Conservation (phyloP, 805 yeast species). For the Schizosaccharomyces osmophilus region DNA sequence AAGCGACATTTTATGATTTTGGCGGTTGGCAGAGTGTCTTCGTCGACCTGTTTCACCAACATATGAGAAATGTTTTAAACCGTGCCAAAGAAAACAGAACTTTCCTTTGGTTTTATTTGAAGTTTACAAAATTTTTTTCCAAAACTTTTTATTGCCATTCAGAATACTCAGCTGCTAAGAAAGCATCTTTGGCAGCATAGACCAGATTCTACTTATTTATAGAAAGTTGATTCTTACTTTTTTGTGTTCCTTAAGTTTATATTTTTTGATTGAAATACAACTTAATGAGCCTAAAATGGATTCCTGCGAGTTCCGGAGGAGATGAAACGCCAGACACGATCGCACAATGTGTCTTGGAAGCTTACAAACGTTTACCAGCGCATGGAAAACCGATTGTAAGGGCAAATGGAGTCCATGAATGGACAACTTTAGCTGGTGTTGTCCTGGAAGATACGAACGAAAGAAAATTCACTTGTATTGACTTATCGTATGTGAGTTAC, state of each 20-base stretch:
- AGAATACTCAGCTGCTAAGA: too few relatives aligned
- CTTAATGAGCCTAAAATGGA: too few relatives aligned
- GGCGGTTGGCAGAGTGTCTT: neutral
- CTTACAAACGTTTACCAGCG: neutral
- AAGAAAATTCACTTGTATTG: neutral
- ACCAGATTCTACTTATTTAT: too few relatives aligned
- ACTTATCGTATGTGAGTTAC: neutral
- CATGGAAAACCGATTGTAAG: neutral
- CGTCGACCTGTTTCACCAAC: neutral
- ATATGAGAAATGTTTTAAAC: neutral
- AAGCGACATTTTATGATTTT: neutral
- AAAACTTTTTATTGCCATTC: too few relatives aligned
- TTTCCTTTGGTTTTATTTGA: too few relatives aligned
- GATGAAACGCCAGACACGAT: neutral
- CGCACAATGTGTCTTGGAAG: neutral
- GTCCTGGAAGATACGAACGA: neutral
- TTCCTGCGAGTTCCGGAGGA: too few relatives aligned
- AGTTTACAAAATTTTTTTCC: too few relatives aligned
- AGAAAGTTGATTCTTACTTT: too few relatives aligned
- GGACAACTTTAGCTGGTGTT: slow-evolving; percentile 2
- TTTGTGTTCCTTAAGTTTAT: too few relatives aligned
- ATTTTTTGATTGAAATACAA: too few relatives aligned
- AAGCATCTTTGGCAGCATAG: too few relatives aligned
- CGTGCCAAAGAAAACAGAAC: neutral
- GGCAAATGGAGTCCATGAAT: slow-evolving; percentile 1